Evolutionary conservation across 1,139 yeast species (phyloP), one percentile per base, ranked within the genome.

Genomic region (Lodderomyces margitis): DNA sequence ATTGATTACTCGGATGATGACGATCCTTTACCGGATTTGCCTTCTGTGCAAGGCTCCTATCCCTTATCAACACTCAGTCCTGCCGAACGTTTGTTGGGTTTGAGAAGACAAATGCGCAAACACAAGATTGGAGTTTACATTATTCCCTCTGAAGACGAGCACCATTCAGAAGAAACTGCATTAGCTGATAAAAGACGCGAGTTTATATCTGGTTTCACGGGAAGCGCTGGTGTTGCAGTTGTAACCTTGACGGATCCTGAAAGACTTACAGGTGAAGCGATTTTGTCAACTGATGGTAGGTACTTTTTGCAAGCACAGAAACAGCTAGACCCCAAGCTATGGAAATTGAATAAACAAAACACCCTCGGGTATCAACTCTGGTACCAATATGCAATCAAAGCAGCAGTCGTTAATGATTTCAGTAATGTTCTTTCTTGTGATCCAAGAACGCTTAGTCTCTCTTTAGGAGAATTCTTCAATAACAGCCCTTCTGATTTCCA

Each of bases 111-210:
- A 41, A 78, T 78, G 83, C 58, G 53, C 37, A 44, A 58, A 9
- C 53, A 67, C 47, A 62, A 67, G 1, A 62, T 78, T 17, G 75
- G 74, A 3, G 80, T 76, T 2, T 78, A 78, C 50, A 66, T 78
- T 24, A 62, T 78, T 6, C 82, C 83, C 2, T 72, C 79, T n/a
- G 82, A 75, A 51, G 83, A 78, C 53, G 81, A 77, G 46, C 83
- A 78, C 52, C 80, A 73, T 47, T 70, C 78, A 11, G 83, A 78
- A 47, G 70, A 75, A 47, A 74, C 81, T 0, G 69, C 81, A 0
- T 55, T 64, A 14, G 68, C 78, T 2, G 83, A 78, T 45, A 74
- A 68, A 41, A 61, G 82, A 40, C 60, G 82, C 42, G 78, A 68
- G 46, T 78, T 51, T 47, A 65, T 78, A 12, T 58, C 74, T 14